Evolutionary conservation across 1,139 yeast genomes (phyloP).

Genomic region (Pichia sp.): DNA sequence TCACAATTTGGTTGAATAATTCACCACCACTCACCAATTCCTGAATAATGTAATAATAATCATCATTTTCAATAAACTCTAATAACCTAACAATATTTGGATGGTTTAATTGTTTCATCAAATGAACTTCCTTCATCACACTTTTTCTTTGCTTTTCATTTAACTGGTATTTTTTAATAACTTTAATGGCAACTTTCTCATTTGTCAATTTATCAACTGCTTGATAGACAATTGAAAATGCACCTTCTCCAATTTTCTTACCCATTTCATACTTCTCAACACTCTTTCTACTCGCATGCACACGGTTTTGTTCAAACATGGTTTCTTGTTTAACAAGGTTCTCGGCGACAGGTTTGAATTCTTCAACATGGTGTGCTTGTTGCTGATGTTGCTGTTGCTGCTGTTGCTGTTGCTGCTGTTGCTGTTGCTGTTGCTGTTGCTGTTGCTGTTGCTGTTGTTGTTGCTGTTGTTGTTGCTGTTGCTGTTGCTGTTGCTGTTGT

Average conservation of each 20-base stretch:
- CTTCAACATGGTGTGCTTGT: slow-evolving; percentile 29
- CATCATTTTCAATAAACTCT: slow-evolving; percentile 58
- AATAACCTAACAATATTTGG: slow-evolving; percentile 65
- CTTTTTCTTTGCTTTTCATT: slow-evolving; percentile 48
- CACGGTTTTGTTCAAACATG: slow-evolving; percentile 29
- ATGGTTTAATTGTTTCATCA: slow-evolving; percentile 70
- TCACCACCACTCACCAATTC: slow-evolving; percentile 93
- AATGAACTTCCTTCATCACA: slow-evolving; percentile 76
- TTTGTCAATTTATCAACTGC: slow-evolving; percentile 48
- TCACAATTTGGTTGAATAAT: slow-evolving; percentile 50
- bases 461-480: not conserved
- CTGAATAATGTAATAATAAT: slow-evolving; percentile 69
- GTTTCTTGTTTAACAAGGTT: slow-evolving; percentile 61
- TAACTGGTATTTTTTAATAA: slow-evolving; percentile 65
- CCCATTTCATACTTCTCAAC: slow-evolving; percentile 40
- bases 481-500: not conserved
- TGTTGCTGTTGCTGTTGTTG: not conserved
- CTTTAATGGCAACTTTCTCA: slow-evolving; percentile 70
- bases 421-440: not conserved
- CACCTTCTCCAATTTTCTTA: slow-evolving; percentile 72
- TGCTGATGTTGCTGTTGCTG: slow-evolving; percentile 15
- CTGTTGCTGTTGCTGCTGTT: slow-evolving; percentile 18
- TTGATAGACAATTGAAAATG: slow-evolving; percentile 79
- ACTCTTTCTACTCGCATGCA: slow-evolving; percentile 42
- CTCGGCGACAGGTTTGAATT: slow-evolving; percentile 48